Percentiles rank a stretch among this genome's conserved stretches.
Conservation (phyloP, 1,284 basidiomycete genomes). For the Cronartium quercuum region DNA sequence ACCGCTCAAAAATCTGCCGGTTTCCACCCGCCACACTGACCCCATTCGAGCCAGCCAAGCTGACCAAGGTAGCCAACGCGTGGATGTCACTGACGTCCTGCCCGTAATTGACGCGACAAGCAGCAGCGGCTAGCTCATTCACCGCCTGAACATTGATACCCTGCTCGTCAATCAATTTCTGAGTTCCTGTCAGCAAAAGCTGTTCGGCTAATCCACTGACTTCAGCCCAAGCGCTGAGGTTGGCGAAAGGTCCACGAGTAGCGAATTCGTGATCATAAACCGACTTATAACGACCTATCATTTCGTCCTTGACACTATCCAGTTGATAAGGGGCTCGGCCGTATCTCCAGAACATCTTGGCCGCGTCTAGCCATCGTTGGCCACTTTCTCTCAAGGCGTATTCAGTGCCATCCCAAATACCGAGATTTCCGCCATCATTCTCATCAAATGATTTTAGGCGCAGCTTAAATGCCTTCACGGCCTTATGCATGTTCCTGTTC, state of each 20-base stretch:
- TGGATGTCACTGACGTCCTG: conserved; percentile 70
- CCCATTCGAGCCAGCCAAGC: conserved; percentile 68
- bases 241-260: conserved; percentile 57
- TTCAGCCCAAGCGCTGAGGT: conserved; percentile 58
- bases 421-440: conserved; percentile 53
- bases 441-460: conserved; percentile 55
- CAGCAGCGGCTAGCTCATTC: conserved; percentile 72
- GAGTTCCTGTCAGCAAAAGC: conserved; percentile 56
- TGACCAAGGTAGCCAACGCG: conserved; percentile 66
- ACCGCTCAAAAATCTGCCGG: conserved; percentile 73
- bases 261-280: conserved; percentile 52
- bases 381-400: conserved; percentile 61
- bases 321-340: conserved; percentile 62
- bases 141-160: conserved; percentile 61
- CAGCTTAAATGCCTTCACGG: conserved; percentile 71
- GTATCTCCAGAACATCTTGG: conserved; percentile 72
- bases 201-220: conserved; percentile 57
- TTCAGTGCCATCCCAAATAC: conserved; percentile 75
- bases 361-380: conserved; percentile 63
- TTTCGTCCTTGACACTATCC: not conserved
- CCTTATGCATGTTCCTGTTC: conserved; percentile 49
- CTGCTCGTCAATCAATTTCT: conserved; percentile 58
- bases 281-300: conserved; percentile 10
- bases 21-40: conserved; percentile 71
- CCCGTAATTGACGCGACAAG: conserved; percentile 82